phyloP scores from a whole-genome alignment of 257 asterid genomes.

The Nicotiana sylvestris region DNA sequence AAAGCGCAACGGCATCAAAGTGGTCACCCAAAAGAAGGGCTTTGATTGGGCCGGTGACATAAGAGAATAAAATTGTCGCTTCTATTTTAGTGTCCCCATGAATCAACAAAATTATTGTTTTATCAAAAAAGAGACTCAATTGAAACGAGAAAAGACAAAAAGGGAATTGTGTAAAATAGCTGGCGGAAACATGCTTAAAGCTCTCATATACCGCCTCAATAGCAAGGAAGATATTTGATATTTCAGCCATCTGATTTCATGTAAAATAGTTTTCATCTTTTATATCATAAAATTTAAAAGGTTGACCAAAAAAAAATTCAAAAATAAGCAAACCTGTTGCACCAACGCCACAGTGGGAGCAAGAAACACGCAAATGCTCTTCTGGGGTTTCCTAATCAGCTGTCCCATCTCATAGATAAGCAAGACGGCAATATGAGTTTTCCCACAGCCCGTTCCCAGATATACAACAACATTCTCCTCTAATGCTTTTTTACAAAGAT shows the following conservation, averaged over 20 bases:
- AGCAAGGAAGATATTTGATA: background rate
- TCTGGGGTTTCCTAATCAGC: constrained; percentile 82
- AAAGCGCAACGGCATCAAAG: background rate
- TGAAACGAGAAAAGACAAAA: background rate
- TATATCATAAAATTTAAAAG: background rate
- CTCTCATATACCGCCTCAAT: background rate
- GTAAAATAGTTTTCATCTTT: background rate
- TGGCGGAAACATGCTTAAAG: background rate
- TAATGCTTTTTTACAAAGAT: constrained; percentile 82
- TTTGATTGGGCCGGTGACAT: background rate
- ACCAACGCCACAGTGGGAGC: constrained; percentile 96
- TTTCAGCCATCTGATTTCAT: background rate
- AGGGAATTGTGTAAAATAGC: background rate
- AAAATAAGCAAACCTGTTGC: constrained; percentile 62
- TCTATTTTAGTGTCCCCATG: background rate
- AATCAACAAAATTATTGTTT: background rate
- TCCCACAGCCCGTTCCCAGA: constrained; percentile 95
- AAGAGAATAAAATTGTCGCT: background rate
- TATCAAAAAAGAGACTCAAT: background rate
- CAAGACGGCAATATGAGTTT: constrained; percentile 88
- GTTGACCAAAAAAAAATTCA: background rate
- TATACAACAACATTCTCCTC: constrained; percentile 75
- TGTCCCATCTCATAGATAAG: constrained; percentile 90
- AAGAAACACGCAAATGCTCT: constrained; percentile 77
- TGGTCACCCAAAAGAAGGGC: background rate